A percentile compares a stretch with the other conserved stretches of the same genome.
Evolutionary conservation across 2,329 filamentous ascomycete species (phyloP).

Genomic region (Ilyonectria destructans): DNA sequence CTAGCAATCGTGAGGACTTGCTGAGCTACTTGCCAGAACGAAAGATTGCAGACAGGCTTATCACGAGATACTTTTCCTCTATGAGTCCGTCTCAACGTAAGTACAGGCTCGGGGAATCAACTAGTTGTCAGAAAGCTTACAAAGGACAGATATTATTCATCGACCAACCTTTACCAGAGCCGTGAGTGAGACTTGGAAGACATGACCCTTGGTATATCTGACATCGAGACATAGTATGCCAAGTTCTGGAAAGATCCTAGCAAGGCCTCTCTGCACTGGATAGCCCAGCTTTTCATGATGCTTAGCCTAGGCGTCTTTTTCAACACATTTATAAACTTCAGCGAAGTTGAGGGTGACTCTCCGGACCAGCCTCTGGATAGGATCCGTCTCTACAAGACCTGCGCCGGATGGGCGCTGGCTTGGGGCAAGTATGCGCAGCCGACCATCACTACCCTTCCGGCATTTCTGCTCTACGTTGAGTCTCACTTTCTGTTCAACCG

Average conservation of each 20-base stretch:
- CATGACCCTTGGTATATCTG: background rate
- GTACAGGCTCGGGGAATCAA: conserved; percentile 30
- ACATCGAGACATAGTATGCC: conserved; percentile 58
- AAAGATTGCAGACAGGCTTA: conserved; percentile 64
- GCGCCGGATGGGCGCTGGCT: conserved; percentile 67
- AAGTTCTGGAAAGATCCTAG: conserved; percentile 65
- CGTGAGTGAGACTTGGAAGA: conserved; percentile 48
- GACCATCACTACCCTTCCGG: conserved; percentile 64
- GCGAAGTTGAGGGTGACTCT: conserved; percentile 62
- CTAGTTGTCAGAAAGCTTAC: conserved; percentile 21
- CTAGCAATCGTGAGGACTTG: conserved; percentile 63
- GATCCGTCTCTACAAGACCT: conserved; percentile 65
- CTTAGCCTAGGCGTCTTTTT: conserved; percentile 62
- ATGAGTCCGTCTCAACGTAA: conserved; percentile 68
- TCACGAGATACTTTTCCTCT: conserved; percentile 69
- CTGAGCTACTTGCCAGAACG: conserved; percentile 65
- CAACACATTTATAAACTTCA: conserved; percentile 61
- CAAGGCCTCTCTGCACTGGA: conserved; percentile 60
- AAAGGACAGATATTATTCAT: conserved; percentile 65
- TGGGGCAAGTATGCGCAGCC: conserved; percentile 68
- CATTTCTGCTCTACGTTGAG: conserved; percentile 69
- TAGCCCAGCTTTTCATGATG: conserved; percentile 68
- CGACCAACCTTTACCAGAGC: conserved; percentile 66
- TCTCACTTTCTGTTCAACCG: conserved; percentile 68
- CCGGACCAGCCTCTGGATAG: conserved; percentile 60